Conservation (phyloP, 768 basidiomycete species). For the Suillus decipiens region DNA sequence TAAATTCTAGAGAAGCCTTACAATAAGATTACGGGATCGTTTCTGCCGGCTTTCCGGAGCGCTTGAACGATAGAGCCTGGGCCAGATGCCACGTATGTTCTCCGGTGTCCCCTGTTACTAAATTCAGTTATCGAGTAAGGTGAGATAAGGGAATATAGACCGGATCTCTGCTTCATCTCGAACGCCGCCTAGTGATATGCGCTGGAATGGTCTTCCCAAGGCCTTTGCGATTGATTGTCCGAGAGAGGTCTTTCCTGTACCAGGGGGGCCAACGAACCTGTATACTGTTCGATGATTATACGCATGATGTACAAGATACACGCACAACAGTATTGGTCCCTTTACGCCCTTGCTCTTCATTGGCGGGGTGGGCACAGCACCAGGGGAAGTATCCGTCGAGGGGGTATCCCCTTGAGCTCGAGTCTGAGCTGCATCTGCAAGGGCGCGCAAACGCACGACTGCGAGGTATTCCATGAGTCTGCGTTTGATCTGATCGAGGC, state of each 20-base stretch:
- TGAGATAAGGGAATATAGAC: slow-evolving; percentile 8
- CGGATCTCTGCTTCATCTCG: slow-evolving; percentile 89
- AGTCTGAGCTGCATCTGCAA: slow-evolving; percentile 23
- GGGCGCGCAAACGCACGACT: slow-evolving; percentile 63
- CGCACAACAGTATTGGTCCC: slow-evolving; percentile 72
- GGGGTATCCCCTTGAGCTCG: background rate
- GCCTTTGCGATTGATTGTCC: slow-evolving; percentile 88
- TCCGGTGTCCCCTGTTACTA: slow-evolving; percentile 51
- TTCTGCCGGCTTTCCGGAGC: slow-evolving; percentile 77
- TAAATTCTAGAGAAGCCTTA: slow-evolving; percentile 24
- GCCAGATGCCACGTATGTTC: slow-evolving; percentile 92
- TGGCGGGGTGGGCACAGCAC: background rate
- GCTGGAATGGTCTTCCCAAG: slow-evolving; percentile 83
- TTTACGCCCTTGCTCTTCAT: slow-evolving; percentile 49
- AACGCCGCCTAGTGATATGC: slow-evolving; percentile 90
- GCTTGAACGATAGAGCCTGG: slow-evolving; percentile 87
- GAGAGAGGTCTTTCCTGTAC: slow-evolving; percentile 89
- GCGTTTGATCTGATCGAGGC: slow-evolving; percentile 90
- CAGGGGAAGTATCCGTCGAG: slow-evolving; percentile 12
- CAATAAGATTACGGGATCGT: slow-evolving; percentile 80
- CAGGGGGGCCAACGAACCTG: slow-evolving; percentile 89
- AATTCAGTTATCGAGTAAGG: slow-evolving; percentile 11
- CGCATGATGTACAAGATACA: background rate
- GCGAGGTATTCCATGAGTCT: slow-evolving; percentile 90
- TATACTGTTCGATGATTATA: slow-evolving; percentile 1